Conservation (phyloP, 2,329 filamentous ascomycete species). For the Aspergillus chevalieri region DNA sequence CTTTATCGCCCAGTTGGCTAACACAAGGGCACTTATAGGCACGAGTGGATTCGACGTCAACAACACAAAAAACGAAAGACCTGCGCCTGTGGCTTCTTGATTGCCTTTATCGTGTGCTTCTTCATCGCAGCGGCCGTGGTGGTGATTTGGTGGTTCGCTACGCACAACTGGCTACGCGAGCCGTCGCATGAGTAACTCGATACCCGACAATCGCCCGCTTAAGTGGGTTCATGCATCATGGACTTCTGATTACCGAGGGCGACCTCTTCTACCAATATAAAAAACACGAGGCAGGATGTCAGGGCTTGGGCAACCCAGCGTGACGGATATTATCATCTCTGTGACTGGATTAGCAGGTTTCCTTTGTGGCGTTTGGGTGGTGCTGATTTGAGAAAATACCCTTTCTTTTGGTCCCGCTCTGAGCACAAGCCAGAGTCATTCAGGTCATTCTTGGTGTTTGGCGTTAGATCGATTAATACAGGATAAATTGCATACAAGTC, state of each 20-base stretch:
- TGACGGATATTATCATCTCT: no score
- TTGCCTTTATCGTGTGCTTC: constrained; percentile 23
- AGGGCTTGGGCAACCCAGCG: no score
- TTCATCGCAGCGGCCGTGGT: constrained; percentile 42
- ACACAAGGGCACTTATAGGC: constrained; percentile 16
- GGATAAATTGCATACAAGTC: no score
- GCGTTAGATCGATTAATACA: no score
- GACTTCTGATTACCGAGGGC: no score
- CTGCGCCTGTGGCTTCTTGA: constrained; percentile 38
- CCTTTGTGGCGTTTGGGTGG: neutral
- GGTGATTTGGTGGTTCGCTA: constrained; percentile 39
- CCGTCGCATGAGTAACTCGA: no score
- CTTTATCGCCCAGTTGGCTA: neutral
- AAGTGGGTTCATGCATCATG: no score
- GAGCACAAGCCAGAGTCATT: no score
- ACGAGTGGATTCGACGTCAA: constrained; percentile 50
- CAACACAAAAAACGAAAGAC: constrained; percentile 44
- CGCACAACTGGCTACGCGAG: constrained; percentile 28
- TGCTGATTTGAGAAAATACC: neutral
- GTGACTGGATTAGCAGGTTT: neutral
- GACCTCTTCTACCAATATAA: no score
- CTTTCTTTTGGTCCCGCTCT: neutral
- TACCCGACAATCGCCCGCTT: no score
- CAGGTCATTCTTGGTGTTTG: no score
- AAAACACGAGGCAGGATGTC: no score